Base-by-base conservation (phyloP, 1,284 basidiomycete species). In the Malassezia sp. region DNA sequence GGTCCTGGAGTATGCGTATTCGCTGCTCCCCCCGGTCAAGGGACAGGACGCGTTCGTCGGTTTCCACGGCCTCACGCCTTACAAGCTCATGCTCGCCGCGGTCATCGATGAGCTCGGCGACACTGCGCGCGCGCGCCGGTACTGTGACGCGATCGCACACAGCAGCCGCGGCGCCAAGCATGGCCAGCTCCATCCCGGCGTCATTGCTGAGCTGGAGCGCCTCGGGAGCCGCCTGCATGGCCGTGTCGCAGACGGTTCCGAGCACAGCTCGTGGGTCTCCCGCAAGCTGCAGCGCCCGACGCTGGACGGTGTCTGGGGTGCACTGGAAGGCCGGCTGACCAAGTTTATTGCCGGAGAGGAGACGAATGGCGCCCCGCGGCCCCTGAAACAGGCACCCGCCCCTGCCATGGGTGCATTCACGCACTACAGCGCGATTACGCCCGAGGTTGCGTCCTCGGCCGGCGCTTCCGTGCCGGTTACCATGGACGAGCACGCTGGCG, bases 351-450 rank as follows among this genome's bases (percentile, higher is more conserved):
- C 90, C 11, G 93, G 67, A 11, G 67, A 70, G 35, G 66, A 67
- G 56, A 51, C 11, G 49, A 28, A n/a, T 43, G 51, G 71, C 37
- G 75, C 71, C 52, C 73, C 66, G 49, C 57, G 36, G 45, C 71
- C 24, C 53, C 57, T 57, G 35, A 56, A 67, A 35, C 56, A 68
- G 48, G 49, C 56, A 18, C 51, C 61, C 18, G 60, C 69, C 44
- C 38, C 40, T 20, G 30, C 30, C 3, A 45, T 71, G 6, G 91
- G 90, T 0, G 86, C 91, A 6, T 97, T 97, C 72, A 82, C 87
- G 17, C 88, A 89, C 62, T 96, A 85, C 72, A 89, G 84, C 60
- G 81, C 87, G 14, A 95, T 97, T 58, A 87, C 91, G 1, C 88
- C 87, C 0, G 76, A 79, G 11, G 66, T 58, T 0, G 68, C 61